Conservation (phyloP, 2,329 filamentous ascomycete species). For the Colletotrichum endophyticum region DNA sequence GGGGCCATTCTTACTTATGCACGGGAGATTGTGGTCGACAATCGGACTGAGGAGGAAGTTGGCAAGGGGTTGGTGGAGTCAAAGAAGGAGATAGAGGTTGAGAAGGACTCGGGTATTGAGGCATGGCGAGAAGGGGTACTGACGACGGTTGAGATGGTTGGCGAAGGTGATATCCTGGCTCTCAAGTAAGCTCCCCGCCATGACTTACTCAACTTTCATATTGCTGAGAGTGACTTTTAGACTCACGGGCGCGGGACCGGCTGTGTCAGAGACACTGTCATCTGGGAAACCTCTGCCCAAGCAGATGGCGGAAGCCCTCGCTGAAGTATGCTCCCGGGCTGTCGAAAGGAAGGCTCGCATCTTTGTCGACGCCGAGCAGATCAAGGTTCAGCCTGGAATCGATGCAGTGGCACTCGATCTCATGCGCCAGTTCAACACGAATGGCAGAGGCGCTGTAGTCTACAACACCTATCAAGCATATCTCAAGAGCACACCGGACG, state of each 20-base stretch:
- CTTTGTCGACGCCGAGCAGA: slow-evolving; percentile 87
- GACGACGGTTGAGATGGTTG: slow-evolving; percentile 75
- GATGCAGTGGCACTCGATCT: slow-evolving; percentile 79
- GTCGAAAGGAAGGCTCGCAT: slow-evolving; percentile 72
- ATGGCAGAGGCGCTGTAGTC: slow-evolving; percentile 66
- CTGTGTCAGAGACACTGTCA: slow-evolving; percentile 72
- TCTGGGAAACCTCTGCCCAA: slow-evolving; percentile 65
- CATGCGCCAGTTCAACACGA: slow-evolving; percentile 76
- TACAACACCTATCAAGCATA: slow-evolving; percentile 85
- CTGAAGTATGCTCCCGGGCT: slow-evolving; percentile 76
- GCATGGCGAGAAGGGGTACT: slow-evolving; percentile 78
- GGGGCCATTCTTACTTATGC: slow-evolving; percentile 89
- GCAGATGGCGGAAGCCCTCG: slow-evolving; percentile 72
- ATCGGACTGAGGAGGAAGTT: slow-evolving; percentile 53
- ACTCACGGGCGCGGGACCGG: slow-evolving; percentile 81
- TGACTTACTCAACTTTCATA: background rate
- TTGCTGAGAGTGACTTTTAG: slow-evolving; percentile 32
- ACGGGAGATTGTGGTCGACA: slow-evolving; percentile 75
- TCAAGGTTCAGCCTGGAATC: slow-evolving; percentile 77
- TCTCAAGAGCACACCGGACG: slow-evolving; percentile 66
- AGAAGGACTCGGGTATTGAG: slow-evolving; percentile 60
- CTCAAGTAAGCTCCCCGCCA: slow-evolving; percentile 54
- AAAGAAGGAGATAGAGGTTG: slow-evolving; percentile 52
- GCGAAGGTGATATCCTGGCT: slow-evolving; percentile 65
- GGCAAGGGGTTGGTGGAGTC: slow-evolving; percentile 45